Percentiles rank a stretch among this genome's conserved stretches.
These are phyloP conservation scores for Colletotrichum sp. DNA, from an alignment of 2,329 filamentous ascomycete genomes.

Conservation along the genomic window DNA sequence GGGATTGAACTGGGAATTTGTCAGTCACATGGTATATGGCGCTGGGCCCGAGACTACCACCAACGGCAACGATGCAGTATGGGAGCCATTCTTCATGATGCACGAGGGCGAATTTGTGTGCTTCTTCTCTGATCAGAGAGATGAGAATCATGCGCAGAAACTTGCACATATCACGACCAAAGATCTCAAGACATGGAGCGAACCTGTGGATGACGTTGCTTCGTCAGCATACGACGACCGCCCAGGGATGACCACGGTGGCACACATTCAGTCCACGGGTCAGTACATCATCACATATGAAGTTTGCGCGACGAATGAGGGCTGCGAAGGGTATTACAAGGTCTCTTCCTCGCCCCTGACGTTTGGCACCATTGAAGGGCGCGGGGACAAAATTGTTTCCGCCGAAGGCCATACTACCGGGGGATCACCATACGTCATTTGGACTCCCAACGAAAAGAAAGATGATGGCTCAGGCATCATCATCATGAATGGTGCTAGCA, in stretches of 20 bases:
- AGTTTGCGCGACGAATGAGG: neutral
- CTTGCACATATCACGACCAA: constrained; percentile 66
- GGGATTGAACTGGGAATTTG: constrained; percentile 69
- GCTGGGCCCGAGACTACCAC: constrained; percentile 65
- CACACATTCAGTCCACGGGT: neutral
- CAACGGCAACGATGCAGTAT: constrained; percentile 71
- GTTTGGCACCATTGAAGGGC: neutral
- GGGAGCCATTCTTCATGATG: constrained; percentile 69
- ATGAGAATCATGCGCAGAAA: constrained; percentile 71
- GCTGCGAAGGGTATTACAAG: neutral
- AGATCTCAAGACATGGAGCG: constrained; percentile 67
- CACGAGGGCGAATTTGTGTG: constrained; percentile 64
- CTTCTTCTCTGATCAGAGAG: constrained; percentile 76
- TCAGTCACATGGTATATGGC: constrained; percentile 63
- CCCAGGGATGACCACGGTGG: constrained; percentile 28
- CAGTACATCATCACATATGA: constrained; percentile 1
- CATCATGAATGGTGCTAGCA: neutral
- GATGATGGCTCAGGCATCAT: neutral
- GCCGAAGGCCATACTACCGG: neutral
- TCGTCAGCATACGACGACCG: neutral
- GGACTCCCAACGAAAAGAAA: neutral
- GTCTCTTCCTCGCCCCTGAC: neutral
- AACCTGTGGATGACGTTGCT: constrained; percentile 42
- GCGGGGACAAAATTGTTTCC: neutral
- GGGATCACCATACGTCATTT: neutral